Conservation (phyloP, 2,329 filamentous ascomycete genomes). For the Neofusicoccum sp. region DNA sequence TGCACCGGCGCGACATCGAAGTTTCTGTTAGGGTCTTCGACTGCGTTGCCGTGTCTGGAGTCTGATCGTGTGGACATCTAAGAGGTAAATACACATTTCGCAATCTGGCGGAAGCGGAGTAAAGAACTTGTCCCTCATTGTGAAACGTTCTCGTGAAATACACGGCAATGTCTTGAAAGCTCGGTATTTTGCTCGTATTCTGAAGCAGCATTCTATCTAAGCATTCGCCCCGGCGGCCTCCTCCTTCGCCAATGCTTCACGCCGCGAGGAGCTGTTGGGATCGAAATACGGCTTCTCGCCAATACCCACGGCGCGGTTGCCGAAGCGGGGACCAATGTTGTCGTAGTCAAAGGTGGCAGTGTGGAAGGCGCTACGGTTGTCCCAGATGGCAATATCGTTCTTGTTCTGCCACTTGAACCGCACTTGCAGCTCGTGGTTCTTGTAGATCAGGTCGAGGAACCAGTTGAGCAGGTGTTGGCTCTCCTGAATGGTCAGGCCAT, state of each 20-base stretch:
- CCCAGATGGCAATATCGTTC: constrained; percentile 62
- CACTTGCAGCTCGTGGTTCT: constrained; percentile 54
- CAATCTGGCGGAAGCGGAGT: too few relatives aligned
- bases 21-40: too few relatives aligned
- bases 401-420: constrained; percentile 49
- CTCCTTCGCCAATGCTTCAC: constrained; percentile 36
- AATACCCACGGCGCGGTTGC: constrained; percentile 55
- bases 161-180: too few relatives aligned
- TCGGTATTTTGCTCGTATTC: not conserved
- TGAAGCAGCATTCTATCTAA: not conserved
- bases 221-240: not conserved
- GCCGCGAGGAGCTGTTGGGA: constrained; percentile 48
- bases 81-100: too few relatives aligned
- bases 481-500: constrained; percentile 46
- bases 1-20: too few relatives aligned
- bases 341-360: constrained; percentile 64
- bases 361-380: constrained; percentile 61
- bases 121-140: too few relatives aligned
- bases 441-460: constrained; percentile 43
- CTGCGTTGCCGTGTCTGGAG: too few relatives aligned
- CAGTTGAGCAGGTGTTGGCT: constrained; percentile 42
- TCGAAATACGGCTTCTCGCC: constrained; percentile 57
- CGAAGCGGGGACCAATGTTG: constrained; percentile 50
- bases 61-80: too few relatives aligned
- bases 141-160: too few relatives aligned